phyloP scores from a whole-genome alignment of 2,329 filamentous ascomycete species.

The Curvularia spicifera region DNA sequence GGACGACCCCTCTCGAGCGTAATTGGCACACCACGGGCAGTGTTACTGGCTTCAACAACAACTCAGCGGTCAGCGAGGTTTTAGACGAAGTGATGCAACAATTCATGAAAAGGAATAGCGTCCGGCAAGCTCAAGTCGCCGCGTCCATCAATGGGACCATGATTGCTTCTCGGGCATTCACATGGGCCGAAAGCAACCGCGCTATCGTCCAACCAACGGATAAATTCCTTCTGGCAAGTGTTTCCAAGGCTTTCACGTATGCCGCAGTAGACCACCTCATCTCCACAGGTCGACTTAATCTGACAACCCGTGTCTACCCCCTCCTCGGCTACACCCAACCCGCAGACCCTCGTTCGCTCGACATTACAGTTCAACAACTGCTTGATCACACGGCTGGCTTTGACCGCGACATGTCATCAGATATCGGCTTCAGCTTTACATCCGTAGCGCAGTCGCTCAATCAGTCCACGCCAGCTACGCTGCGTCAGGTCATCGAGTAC shows the following conservation, averaged over 20 bases:
- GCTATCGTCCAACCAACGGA: constrained; percentile 25
- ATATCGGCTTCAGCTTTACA: constrained; percentile 30
- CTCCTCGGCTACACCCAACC: constrained; percentile 27
- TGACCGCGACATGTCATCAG: constrained; percentile 23
- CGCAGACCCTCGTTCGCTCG: constrained; percentile 21
- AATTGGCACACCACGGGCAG: constrained; percentile 27
- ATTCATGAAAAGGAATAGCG: constrained; percentile 29
- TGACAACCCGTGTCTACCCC: constrained; percentile 26
- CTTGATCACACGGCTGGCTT: constrained; percentile 30
- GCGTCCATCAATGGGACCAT: constrained; percentile 27
- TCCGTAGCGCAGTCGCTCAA: constrained; percentile 23
- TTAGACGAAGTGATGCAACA: constrained; percentile 24
- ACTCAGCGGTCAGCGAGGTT: constrained; percentile 13
- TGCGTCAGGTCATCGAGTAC: constrained; percentile 31
- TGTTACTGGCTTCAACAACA: constrained; percentile 30
- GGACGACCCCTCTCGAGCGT: constrained; percentile 19
- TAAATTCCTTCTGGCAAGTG: constrained; percentile 34
- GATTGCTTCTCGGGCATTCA: constrained; percentile 28
- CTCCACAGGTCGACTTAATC: constrained; percentile 22
- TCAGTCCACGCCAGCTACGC: constrained; percentile 22
- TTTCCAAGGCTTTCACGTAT: constrained; percentile 32
- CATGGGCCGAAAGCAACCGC: constrained; percentile 31
- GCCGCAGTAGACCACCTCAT: constrained; percentile 25
- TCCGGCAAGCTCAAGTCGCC: constrained; percentile 35
- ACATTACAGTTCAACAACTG: constrained; percentile 33